Conservation (phyloP, 2,329 filamentous ascomycete genomes). For the Talaromyces albobiverticillius region DNA sequence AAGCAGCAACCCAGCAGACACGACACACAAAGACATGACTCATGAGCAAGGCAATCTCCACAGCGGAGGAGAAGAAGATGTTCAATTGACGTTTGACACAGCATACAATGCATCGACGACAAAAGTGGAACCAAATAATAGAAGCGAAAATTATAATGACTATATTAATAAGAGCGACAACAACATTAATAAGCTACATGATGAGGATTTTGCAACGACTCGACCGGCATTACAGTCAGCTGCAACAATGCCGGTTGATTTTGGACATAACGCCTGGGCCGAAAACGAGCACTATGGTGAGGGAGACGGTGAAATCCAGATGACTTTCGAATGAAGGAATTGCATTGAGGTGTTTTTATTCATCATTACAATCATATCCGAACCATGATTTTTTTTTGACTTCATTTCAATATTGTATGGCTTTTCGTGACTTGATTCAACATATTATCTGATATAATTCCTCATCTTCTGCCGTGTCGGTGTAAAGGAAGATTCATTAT, state of each 20-base stretch:
- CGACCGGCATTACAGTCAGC: slow-evolving; percentile 30
- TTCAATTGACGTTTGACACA: slow-evolving; percentile 72
- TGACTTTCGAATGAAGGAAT: slow-evolving; percentile 71
- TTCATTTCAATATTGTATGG: background rate
- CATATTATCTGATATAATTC: background rate
- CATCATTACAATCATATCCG: too few relatives aligned
- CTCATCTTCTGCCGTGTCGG: too few relatives aligned
- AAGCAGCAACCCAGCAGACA: background rate
- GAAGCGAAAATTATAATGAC: slow-evolving; percentile 7
- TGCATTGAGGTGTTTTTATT: slow-evolving; percentile 8
- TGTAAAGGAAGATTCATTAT: too few relatives aligned
- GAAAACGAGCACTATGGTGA: slow-evolving; percentile 66
- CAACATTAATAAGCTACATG: background rate
- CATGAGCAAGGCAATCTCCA: background rate
- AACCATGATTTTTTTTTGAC: background rate
- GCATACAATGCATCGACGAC: slow-evolving; percentile 45
- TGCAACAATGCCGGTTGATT: slow-evolving; percentile 28
- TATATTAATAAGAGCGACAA: background rate
- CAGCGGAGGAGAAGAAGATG: slow-evolving; percentile 27
- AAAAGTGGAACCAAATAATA: background rate
- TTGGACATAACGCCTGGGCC: slow-evolving; percentile 64
- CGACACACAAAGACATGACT: background rate
- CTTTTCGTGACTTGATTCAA: too few relatives aligned
- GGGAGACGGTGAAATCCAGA: slow-evolving; percentile 67
- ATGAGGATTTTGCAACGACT: slow-evolving; percentile 14